phyloP scores from a whole-genome alignment of 805 yeast genomes.

The Candida morakotiae region DNA sequence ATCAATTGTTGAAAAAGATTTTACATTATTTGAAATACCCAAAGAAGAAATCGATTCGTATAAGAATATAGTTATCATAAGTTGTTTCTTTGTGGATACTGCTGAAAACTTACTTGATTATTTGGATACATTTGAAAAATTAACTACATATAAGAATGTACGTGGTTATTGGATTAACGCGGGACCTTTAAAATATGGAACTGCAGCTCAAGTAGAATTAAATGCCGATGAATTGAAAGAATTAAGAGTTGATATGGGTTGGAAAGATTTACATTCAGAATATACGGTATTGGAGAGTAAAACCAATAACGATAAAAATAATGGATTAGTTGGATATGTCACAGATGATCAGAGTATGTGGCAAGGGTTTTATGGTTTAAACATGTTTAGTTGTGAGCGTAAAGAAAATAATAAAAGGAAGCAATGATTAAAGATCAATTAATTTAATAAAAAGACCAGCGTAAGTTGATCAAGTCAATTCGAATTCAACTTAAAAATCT shows the following conservation, averaged over 20 bases:
- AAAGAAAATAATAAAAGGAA: conserved; percentile 22
- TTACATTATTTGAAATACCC: conserved; percentile 44
- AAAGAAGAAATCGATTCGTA: conserved; percentile 21
- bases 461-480: too few relatives aligned
- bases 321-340: conserved; percentile 52
- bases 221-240: conserved; percentile 61
- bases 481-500: too few relatives aligned
- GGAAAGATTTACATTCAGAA: conserved; percentile 36
- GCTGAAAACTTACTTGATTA: conserved; percentile 83
- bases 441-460: too few relatives aligned
- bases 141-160: conserved; percentile 15
- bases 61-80: conserved; percentile 49
- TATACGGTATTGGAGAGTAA: conserved; percentile 12
- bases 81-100: conserved; percentile 84
- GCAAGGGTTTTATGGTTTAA: conserved; percentile 74
- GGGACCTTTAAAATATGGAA: conserved; percentile 92
- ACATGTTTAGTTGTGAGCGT: conserved; percentile 49
- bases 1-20: conserved; percentile 55
- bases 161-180: conserved; percentile 79
- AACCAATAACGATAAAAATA: conserved; percentile 8
- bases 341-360: conserved; percentile 66
- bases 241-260: conserved; percentile 58
- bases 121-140: conserved; percentile 53
- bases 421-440: too few relatives aligned
- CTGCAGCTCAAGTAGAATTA: conserved; percentile 73